These are phyloP conservation scores for Lactarius vividus DNA, from an alignment of 768 basidiomycete genomes.

Conservation along the genomic window DNA sequence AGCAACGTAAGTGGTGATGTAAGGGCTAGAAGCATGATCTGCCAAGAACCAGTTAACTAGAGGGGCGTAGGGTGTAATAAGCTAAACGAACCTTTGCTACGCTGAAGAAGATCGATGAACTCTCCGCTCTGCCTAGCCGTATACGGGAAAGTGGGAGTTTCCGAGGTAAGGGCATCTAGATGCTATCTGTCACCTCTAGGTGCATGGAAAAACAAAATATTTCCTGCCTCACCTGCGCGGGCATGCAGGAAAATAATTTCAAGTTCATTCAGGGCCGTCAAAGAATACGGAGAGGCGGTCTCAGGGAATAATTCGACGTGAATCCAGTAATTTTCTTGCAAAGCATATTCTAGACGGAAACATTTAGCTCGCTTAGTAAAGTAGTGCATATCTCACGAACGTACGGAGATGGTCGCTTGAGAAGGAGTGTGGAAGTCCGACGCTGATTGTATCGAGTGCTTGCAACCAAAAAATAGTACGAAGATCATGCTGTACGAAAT, in stretches of 20 bases:
- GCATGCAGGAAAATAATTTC: not conserved
- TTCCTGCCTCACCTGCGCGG: not conserved
- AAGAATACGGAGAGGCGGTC: not conserved
- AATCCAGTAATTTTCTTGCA: not conserved
- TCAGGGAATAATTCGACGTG: not conserved
- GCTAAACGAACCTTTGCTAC: not conserved
- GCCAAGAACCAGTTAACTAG: not conserved
- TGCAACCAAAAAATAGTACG: not conserved
- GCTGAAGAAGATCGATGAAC: slow-evolving; percentile 4
- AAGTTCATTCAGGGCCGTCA: not conserved
- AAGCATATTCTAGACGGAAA: not conserved
- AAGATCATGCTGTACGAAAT: not conserved
- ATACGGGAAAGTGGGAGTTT: not conserved
- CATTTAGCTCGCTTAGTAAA: not conserved
- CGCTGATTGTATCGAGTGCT: not conserved
- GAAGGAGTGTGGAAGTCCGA: not conserved
- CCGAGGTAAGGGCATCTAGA: not conserved
- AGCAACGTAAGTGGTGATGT: not conserved
- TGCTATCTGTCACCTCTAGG: not conserved
- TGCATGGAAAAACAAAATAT: not conserved
- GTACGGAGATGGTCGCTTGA: not conserved
- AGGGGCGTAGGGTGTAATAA: not conserved
- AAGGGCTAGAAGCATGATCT: not conserved
- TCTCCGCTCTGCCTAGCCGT: not conserved
- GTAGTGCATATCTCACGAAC: not conserved